Conservation (phyloP, 106 monocot species). For the Cymbidium sinense region DNA sequence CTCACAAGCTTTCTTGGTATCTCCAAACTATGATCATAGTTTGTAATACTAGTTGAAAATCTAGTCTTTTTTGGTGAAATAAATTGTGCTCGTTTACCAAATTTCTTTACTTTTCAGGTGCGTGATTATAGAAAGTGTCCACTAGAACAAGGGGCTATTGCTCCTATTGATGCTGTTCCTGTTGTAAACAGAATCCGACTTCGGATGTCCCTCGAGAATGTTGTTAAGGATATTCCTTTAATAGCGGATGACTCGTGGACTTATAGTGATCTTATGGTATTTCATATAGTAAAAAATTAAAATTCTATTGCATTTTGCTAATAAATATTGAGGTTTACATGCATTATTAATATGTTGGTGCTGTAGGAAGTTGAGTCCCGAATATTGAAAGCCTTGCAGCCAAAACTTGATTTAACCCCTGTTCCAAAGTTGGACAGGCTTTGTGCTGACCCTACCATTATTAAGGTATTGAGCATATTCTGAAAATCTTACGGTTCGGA, state of each 20-base stretch:
- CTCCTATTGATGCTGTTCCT: constrained; percentile 27
- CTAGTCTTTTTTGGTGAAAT: neutral
- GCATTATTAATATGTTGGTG: constrained; percentile 7
- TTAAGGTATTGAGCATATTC: constrained; percentile 40
- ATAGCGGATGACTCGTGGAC: constrained; percentile 97
- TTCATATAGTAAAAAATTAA: neutral
- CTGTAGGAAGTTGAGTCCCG: constrained; percentile 88
- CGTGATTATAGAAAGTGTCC: constrained; percentile 74
- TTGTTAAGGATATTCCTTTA: constrained; percentile 79
- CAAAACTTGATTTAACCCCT: constrained; percentile 70
- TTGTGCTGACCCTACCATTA: constrained; percentile 33
- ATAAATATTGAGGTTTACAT: neutral
- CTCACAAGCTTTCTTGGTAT: neutral
- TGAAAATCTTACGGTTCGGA: neutral
- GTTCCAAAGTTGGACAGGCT: constrained; percentile 70
- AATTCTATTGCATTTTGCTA: constrained; percentile 4
- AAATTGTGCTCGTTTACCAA: neutral
- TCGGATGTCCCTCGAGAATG: constrained; percentile 84
- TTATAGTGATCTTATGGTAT: constrained; percentile 83
- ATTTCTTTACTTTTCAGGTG: constrained; percentile 37
- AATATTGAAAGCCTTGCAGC: constrained; percentile 71
- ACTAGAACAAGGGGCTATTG: constrained; percentile 32
- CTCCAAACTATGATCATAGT: neutral
- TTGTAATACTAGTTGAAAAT: neutral
- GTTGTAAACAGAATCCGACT: constrained; percentile 64